A percentile compares a stretch with the other conserved stretches of the same genome.
Evolutionary conservation across 2,329 filamentous ascomycete genomes (phyloP).

Genomic region (Didymella arachidicola): DNA sequence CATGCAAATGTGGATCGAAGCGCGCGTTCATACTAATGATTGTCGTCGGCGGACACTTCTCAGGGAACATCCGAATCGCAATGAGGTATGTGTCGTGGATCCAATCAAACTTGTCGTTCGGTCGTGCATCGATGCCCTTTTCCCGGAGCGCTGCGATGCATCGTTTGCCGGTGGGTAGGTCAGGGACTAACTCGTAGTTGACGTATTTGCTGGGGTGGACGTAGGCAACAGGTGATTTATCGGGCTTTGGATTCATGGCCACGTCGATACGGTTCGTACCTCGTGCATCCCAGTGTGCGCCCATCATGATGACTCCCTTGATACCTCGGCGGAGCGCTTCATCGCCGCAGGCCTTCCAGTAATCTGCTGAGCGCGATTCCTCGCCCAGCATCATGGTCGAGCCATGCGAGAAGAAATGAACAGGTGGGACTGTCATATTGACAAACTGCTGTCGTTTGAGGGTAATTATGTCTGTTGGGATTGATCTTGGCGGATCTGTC

Average conservation of each 20-base stretch:
- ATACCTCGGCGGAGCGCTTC: conserved; percentile 66
- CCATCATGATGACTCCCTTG: conserved; percentile 73
- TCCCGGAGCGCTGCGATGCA: conserved; percentile 60
- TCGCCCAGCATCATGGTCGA: conserved; percentile 77
- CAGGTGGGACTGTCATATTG: conserved; percentile 57
- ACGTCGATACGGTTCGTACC: conserved; percentile 65
- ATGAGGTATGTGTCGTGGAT: conserved; percentile 76
- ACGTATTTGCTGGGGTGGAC: conserved; percentile 71
- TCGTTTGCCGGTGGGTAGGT: conserved; percentile 61
- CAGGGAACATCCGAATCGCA: conserved; percentile 73
- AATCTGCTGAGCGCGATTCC: conserved; percentile 66
- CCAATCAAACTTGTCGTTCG: conserved; percentile 69
- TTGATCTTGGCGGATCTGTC: not conserved
- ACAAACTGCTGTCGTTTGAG: not conserved
- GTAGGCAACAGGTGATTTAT: conserved; percentile 70
- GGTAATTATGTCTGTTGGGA: not conserved
- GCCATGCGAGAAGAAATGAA: conserved; percentile 74
- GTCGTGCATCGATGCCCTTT: conserved; percentile 63
- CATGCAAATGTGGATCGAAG: conserved; percentile 65
- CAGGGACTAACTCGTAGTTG: conserved; percentile 67
- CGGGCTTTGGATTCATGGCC: conserved; percentile 65
- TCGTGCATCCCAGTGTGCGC: conserved; percentile 70
- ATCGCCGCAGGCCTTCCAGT: conserved; percentile 72
- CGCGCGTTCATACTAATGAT: conserved; percentile 64
- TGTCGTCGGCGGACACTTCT: conserved; percentile 70